Base-by-base conservation (phyloP, 768 basidiomycete genomes). In the Candolleomyces aberdarensis region DNA sequence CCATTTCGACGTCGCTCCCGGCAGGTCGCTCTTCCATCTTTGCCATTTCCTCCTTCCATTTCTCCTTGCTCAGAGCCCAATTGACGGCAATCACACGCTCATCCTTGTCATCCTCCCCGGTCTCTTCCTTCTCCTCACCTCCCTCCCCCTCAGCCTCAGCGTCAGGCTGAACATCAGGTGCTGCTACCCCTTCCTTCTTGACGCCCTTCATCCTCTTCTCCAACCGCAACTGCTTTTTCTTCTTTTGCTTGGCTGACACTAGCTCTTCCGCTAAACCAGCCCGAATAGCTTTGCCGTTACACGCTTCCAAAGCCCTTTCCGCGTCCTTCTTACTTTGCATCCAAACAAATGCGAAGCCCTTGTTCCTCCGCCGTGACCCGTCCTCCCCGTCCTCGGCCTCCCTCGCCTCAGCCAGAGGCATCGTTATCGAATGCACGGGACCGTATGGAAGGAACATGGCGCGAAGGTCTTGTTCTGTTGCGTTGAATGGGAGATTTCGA, bases 301-400 rank as follows among this genome's bases (percentile, higher is more conserved):
- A 86, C 13, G 79, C 85, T 66, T 86, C 86, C 60, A 96, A 79
- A 0, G 94, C 95, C 56, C 78, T 78, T 70, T 95, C 90, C 9
- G 94, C 96, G 67, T 95, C 91, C 60, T 88, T 88, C 70, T 84
- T 87, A 68, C 85, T 86, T 64, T 94, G 72, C 85, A 93, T 94
- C 92, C 94, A 96, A 10, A 98, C 87, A 67, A 98, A 98, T 0
- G 94, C 96, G 66, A 96, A 98, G 0, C 96, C 94, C 65, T 89
- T 88, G 47, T 83, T 78, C 32, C 83, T 47, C 49, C 72, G 74
- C 44, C 61, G 65, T 32, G 53, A 62, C 9, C 60, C 64, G 8
- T 58, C 66, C 9, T 60, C 63, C 19, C 70, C 72, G n/a, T 68
- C 69, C 6, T 71, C 72, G 5, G 71, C 75, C 2, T 71, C 70